phyloP scores from a whole-genome alignment of 257 asterid genomes.

The Solanum raphanifolium region DNA sequence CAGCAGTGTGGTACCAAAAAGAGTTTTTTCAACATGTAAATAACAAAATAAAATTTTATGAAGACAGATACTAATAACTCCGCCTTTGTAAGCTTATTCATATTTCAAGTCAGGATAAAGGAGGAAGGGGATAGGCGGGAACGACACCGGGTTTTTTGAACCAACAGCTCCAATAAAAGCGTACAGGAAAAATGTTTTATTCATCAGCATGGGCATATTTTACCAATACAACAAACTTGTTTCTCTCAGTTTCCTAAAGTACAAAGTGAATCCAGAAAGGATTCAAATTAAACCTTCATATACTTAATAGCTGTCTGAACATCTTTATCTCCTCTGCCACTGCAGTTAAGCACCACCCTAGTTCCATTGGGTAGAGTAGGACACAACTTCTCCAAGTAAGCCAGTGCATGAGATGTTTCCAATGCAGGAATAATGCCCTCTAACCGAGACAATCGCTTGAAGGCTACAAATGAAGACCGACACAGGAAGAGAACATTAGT shows the following conservation, averaged over 20 bases:
- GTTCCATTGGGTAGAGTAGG: constrained; percentile 76
- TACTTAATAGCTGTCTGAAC: constrained; percentile 73
- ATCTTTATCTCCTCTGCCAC: constrained; percentile 98
- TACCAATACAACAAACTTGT: neutral
- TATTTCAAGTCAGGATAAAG: neutral
- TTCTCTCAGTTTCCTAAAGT: neutral
- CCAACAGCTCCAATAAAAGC: neutral
- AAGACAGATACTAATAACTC: neutral
- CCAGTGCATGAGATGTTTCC: constrained; percentile 94
- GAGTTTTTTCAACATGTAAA: neutral
- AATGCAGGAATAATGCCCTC: constrained; percentile 96
- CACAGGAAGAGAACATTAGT: neutral
- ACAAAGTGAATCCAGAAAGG: neutral
- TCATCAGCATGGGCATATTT: neutral
- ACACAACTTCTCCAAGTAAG: constrained; percentile 78
- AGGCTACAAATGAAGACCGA: constrained; percentile 38
- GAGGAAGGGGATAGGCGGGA: neutral
- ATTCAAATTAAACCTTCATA: constrained; percentile 29
- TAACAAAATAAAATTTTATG: neutral
- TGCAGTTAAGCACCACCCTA: constrained; percentile 83
- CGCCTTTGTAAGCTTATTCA: neutral
- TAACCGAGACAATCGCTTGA: constrained; percentile 70
- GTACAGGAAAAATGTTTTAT: neutral
- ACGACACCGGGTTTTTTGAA: neutral
- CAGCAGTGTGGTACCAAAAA: neutral